Conservation (phyloP, 305 asterid species). For the Solanum hybrid region DNA sequence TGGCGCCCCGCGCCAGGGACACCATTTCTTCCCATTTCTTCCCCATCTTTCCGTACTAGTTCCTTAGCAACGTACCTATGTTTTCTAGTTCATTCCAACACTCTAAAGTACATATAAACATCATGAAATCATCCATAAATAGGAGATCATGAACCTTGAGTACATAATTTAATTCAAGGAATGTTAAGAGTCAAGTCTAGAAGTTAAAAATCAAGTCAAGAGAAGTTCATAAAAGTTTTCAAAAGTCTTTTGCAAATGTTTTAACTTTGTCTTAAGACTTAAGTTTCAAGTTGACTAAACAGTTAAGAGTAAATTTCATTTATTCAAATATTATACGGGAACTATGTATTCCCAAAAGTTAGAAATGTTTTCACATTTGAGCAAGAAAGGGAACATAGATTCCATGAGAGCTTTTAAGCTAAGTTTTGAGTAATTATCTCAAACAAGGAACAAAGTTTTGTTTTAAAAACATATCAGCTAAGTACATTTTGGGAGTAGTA, state of each 20-base stretch:
- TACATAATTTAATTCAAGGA: neutral
- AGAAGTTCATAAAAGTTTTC: neutral
- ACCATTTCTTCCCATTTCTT: neutral
- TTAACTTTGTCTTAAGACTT: neutral
- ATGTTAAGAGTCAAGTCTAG: neutral
- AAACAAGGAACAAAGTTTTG: too few species aligned
- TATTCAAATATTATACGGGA: neutral
- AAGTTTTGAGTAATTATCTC: neutral
- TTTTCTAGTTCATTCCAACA: neutral
- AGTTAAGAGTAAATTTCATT: neutral
- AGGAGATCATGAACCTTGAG: neutral
- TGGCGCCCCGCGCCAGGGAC: neutral
- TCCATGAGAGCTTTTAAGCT: neutral
- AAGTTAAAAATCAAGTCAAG: neutral
- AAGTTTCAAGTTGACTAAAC: too few species aligned
- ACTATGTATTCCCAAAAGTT: neutral
- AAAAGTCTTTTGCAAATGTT: neutral
- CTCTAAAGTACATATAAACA: neutral
- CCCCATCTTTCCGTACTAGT: neutral
- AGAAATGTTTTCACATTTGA: neutral
- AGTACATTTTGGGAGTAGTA: neutral
- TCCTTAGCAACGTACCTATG: neutral
- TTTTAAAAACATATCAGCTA: neutral
- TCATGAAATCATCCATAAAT: too few species aligned
- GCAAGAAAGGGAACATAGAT: neutral